Evolutionary conservation across 352 stramenopile genomes (phyloP).

Genomic region (Phytophthora chlamydospora): DNA sequence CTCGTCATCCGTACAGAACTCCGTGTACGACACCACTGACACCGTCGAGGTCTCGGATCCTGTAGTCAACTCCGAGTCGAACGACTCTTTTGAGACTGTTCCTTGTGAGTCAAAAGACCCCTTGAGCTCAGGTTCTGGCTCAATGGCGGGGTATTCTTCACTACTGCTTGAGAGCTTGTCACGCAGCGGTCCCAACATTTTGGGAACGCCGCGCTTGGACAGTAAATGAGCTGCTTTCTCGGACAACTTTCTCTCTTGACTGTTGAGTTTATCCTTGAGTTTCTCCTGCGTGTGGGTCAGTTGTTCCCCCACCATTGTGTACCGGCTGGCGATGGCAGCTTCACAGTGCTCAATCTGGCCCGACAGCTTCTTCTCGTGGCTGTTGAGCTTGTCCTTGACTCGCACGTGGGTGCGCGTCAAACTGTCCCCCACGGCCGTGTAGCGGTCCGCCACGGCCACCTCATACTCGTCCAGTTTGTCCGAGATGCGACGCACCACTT

Average conservation of each 20-base stretch:
- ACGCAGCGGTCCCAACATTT: slow-evolving; percentile 14
- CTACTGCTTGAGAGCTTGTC: slow-evolving; percentile 11
- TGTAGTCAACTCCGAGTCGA: slow-evolving; percentile 5
- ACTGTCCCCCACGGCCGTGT: slow-evolving; percentile 16
- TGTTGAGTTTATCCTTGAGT: slow-evolving; percentile 22
- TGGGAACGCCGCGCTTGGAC: slow-evolving; percentile 23
- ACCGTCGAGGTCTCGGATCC: slow-evolving; percentile 16
- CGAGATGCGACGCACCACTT: slow-evolving; percentile 17
- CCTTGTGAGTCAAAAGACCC: neutral
- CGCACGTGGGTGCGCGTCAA: slow-evolving; percentile 16
- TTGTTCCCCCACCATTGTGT: slow-evolving; percentile 5
- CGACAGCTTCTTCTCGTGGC: slow-evolving; percentile 23
- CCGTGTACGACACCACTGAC: slow-evolving; percentile 8
- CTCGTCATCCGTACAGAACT: slow-evolving; percentile 29
- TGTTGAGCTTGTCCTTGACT: slow-evolving; percentile 17
- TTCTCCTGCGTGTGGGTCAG: slow-evolving; percentile 12
- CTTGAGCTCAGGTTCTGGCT: neutral
- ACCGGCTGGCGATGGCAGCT: slow-evolving; percentile 14
- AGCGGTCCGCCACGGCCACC: slow-evolving; percentile 16
- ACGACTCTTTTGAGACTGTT: neutral
- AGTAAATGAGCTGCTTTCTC: slow-evolving; percentile 14
- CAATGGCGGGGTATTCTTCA: slow-evolving; percentile 4
- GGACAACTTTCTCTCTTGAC: slow-evolving; percentile 21
- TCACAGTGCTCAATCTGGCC: slow-evolving; percentile 20
- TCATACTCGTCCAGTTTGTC: slow-evolving; percentile 29